Conservation (phyloP, 306 rosid genomes). For the Gynostemma pentaphyllum region DNA sequence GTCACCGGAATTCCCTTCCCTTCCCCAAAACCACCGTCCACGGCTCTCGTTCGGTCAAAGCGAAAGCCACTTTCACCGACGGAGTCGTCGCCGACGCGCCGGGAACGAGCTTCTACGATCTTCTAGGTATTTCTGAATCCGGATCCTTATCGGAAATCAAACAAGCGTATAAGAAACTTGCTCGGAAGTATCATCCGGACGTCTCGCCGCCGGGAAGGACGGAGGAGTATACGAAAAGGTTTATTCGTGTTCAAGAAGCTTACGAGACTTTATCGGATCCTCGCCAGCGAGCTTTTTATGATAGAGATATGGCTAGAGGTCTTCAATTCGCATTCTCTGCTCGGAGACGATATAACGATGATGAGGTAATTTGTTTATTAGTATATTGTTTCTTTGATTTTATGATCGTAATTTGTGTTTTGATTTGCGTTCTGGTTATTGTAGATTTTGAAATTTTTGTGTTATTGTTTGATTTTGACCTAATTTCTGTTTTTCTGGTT, state of each 20-base stretch:
- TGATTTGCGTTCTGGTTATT: not conserved
- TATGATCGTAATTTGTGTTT: not conserved
- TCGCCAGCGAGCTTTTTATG: slow-evolving; percentile 49
- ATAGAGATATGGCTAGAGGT: slow-evolving; percentile 59
- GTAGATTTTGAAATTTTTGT: not conserved
- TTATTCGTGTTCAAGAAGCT: slow-evolving; percentile 77
- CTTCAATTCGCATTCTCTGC: slow-evolving; percentile 64
- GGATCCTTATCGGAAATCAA: slow-evolving; percentile 64
- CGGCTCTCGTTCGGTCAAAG: slow-evolving; percentile 15
- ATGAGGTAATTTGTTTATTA: slow-evolving; percentile 2
- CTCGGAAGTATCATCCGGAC: slow-evolving; percentile 80
- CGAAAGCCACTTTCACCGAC: slow-evolving; percentile 32
- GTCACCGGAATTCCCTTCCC: not conserved
- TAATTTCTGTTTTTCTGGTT: not conserved
- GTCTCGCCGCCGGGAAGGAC: slow-evolving; percentile 84
- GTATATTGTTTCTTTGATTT: not conserved
- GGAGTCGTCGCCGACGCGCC: slow-evolving; percentile 18
- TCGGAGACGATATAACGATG: slow-evolving; percentile 5
- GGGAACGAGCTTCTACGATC: slow-evolving; percentile 46
- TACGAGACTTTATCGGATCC: slow-evolving; percentile 84
- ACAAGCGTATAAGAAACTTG: slow-evolving; percentile 76
- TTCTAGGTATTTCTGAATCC: slow-evolving; percentile 57
- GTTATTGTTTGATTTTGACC: not conserved
- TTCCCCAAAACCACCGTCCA: not conserved
- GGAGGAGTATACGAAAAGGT: slow-evolving; percentile 64